phyloP scores from a whole-genome alignment of 192 early-diverging fungal genomes.

The Kickxella alabastrina region DNA sequence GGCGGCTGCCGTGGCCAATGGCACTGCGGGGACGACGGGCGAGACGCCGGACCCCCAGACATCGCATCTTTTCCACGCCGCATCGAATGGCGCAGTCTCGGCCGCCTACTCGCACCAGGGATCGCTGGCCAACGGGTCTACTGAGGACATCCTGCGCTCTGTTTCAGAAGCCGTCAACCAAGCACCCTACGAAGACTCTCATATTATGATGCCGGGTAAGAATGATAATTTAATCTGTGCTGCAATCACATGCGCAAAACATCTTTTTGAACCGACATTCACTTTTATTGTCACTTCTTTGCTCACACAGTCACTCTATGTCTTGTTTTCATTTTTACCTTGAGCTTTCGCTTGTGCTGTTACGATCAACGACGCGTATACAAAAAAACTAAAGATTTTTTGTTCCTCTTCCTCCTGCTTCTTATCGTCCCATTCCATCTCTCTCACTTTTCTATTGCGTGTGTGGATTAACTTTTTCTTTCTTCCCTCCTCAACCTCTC shows the following conservation, averaged over 20 bases:
- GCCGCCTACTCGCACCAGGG: conserved; percentile 10
- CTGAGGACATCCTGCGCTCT: conserved; percentile 28
- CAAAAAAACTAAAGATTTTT: too few relatives aligned
- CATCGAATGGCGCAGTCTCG: conserved; percentile 20
- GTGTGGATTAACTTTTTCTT: too few relatives aligned
- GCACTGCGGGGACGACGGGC: conserved; percentile 1
- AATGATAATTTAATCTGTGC: not conserved
- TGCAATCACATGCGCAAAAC: too few relatives aligned
- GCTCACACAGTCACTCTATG: too few relatives aligned
- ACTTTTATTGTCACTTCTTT: too few relatives aligned
- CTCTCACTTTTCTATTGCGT: not conserved
- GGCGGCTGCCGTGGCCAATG: conserved; percentile 18
- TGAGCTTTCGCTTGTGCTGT: not conserved
- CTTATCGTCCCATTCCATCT: too few relatives aligned
- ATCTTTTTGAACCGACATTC: too few relatives aligned
- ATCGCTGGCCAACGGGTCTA: conserved; percentile 15
- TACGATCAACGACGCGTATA: too few relatives aligned
- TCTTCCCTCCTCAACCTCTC: not conserved
- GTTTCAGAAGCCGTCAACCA: conserved; percentile 22
- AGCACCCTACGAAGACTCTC: conserved; percentile 26
- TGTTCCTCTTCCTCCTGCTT: not conserved
- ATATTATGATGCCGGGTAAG: conserved; percentile 45
- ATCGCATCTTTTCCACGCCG: conserved; percentile 24
- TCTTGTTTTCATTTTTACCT: not conserved
- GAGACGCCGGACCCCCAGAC: conserved; percentile 16